Evolutionary conservation across 345 rosid genomes (phyloP).

Genomic region (Gossypium longicalyx): DNA sequence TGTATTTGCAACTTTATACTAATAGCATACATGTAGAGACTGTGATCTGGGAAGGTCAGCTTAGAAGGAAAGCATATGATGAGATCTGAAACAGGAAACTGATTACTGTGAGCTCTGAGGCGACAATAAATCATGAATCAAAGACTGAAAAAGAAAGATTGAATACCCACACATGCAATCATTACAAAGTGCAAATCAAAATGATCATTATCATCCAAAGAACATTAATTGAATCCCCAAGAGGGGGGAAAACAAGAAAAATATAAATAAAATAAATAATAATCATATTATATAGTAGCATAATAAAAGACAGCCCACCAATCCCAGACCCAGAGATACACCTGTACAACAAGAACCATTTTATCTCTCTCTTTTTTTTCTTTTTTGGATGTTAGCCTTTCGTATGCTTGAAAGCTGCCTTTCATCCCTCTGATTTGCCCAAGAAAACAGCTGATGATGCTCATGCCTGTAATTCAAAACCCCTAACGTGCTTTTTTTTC

Average conservation of each 20-base stretch:
- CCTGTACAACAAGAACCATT: conserved; percentile 22
- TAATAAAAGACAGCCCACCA: not conserved
- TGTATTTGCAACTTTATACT: no score
- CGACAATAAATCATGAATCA: not conserved
- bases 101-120: not conserved
- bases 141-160: not conserved
- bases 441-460: not conserved
- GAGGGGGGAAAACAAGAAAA: not conserved
- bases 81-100: not conserved
- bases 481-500: conserved; percentile 9
- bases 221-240: not conserved
- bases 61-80: not conserved
- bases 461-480: not conserved
- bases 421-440: conserved; percentile 3
- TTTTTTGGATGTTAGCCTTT: not conserved
- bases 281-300: not conserved
- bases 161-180: not conserved
- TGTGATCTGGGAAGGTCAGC: not conserved
- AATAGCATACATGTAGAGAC: no score
- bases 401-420: not conserved
- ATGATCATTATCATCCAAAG: conserved; percentile 5
- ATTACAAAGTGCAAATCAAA: not conserved
- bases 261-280: not conserved
- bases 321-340: conserved; percentile 7
- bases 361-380: not conserved